These are phyloP conservation scores for Geotrichum fermentans DNA, from an alignment of 1,139 yeast genomes.

Conservation along the genomic window DNA sequence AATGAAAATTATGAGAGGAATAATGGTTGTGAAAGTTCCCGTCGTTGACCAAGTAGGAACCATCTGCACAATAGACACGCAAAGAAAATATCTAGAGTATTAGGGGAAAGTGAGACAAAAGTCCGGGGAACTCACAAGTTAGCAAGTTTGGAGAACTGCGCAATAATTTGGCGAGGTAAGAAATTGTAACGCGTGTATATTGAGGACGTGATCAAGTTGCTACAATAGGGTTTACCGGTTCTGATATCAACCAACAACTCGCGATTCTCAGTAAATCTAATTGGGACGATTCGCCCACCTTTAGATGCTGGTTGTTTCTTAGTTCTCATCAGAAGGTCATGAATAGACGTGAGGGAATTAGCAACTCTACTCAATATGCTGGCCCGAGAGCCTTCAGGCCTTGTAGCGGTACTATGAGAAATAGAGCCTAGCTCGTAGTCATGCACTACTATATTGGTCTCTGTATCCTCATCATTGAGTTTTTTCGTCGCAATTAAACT, in stretches of 20 bases:
- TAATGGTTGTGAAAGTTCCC: constrained; percentile 90
- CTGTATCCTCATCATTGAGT: too few species aligned
- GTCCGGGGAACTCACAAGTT: too few species aligned
- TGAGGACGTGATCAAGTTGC: constrained; percentile 77
- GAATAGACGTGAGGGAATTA: constrained; percentile 9
- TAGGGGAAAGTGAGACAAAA: too few species aligned
- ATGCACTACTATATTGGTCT: too few species aligned
- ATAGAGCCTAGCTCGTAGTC: too few species aligned
- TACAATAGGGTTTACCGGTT: constrained; percentile 54
- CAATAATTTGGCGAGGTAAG: constrained; percentile 79
- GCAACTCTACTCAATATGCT: too few species aligned
- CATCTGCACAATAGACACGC: constrained; percentile 88
- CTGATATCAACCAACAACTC: constrained; percentile 57
- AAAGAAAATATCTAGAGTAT: too few species aligned
- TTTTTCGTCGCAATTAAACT: too few species aligned
- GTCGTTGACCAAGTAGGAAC: constrained; percentile 97
- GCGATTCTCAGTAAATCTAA: constrained; percentile 37
- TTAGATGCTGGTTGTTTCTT: constrained; percentile 49
- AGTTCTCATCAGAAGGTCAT: constrained; percentile 42
- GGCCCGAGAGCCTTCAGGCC: too few species aligned
- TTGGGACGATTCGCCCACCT: constrained; percentile 73
- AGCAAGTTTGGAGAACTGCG: constrained; percentile 90
- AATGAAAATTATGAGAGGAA: constrained; percentile 80
- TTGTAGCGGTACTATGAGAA: too few species aligned
- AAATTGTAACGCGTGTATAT: constrained; percentile 78